Conservation (phyloP, 768 basidiomycete genomes). For the Chalciporus sphaerocephalus region DNA sequence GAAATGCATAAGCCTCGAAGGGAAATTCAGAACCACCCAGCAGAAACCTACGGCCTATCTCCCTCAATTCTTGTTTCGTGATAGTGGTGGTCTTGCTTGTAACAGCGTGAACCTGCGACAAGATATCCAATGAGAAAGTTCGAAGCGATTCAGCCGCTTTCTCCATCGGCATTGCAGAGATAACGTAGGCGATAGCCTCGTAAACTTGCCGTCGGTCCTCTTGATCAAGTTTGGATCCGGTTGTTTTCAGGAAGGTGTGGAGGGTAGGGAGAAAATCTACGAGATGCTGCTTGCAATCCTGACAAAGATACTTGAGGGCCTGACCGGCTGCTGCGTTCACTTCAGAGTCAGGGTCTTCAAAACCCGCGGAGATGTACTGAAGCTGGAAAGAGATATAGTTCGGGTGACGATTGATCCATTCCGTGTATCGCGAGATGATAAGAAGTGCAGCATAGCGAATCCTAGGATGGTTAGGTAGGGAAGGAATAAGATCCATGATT, state of each 20-base stretch:
- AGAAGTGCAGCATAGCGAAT: conserved; percentile 94
- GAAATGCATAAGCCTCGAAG: conserved; percentile 10
- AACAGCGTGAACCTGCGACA: conserved; percentile 68
- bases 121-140: conserved; percentile 81
- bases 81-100: conserved; percentile 49
- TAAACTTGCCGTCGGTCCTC: conserved; percentile 91
- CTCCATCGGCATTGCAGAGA: conserved; percentile 89
- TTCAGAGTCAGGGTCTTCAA: conserved; percentile 73
- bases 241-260: conserved; percentile 79
- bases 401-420: conserved; percentile 92
- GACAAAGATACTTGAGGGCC: conserved; percentile 93
- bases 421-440: conserved; percentile 92
- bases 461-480: conserved; percentile 81
- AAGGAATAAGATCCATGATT: conserved; percentile 92
- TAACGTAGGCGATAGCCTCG: conserved; percentile 93
- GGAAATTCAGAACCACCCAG: not conserved
- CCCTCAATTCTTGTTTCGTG: conserved; percentile 67
- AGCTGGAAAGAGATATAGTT: conserved; percentile 81
- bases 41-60: conserved; percentile 57
- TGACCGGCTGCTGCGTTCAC: conserved; percentile 93
- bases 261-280: conserved; percentile 89
- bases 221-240: conserved; percentile 73
- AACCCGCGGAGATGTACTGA: conserved; percentile 89
- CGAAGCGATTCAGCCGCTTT: conserved; percentile 82
- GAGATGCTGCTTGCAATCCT: conserved; percentile 95